Base-by-base conservation (phyloP, 371 early-diverging fungal genomes). In the Lichtheimia ornata region DNA sequence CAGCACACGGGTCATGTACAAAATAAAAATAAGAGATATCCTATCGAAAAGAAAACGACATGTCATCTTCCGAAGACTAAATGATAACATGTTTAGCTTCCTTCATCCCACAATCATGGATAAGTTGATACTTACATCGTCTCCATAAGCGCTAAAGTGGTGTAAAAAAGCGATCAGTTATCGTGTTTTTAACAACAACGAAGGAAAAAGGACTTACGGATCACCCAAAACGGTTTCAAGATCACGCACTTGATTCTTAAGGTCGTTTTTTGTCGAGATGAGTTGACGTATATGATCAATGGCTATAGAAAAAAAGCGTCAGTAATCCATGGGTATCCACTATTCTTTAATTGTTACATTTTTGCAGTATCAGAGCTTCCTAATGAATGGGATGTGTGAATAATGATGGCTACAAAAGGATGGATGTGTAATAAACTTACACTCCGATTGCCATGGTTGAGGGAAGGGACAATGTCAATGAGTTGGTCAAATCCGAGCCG, bases 401-500 rank as follows among this genome's bases (percentile, higher is more conserved):
- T 17, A 22, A 47, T 2, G n/a, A 22, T 9, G 12, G 22, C 5
- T 7, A 47, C 4, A 4, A 20, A 3, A 17, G 1, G 5, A 47
- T 43, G 0, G 47, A 22, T 47, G 47, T 84, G 47, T 18, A 5
- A n/a, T 47, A 7, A 5, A 22, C 47, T 47, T 47, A 47, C 86
- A 58, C 84, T 84, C 53, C 86, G 73, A 62, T 81, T 83, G 57
- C 84, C 82, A 44, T 82, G 80, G 24, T 75, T 82, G 41, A 94
- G 75, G 2, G 87, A 79, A 41, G 95, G 96, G 2, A 95, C 92
- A 41, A 94, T 81, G 47, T 88, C 88, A 30, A 87, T 85, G 52
- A 96, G 85, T 70, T 90, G 85, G 66, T 90, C 91, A 72, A 94
- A 94, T 11, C 94, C 94, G 15, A 80, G 71, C 40, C 91, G 77